These are phyloP conservation scores for Dipteronia sinensis DNA, from an alignment of 345 rosid genomes.

Conservation along the genomic window DNA sequence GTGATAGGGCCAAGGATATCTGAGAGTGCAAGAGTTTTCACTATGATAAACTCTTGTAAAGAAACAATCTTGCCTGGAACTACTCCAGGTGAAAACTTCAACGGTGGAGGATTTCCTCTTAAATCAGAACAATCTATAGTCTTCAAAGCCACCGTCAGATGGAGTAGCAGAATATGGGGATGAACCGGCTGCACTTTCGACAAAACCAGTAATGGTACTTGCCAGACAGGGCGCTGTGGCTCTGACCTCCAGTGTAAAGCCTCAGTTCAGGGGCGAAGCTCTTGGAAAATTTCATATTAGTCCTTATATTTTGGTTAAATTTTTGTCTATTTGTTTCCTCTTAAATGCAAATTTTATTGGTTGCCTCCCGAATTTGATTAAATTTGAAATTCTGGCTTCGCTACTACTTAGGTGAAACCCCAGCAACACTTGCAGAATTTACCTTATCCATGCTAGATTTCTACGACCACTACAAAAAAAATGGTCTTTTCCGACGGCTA, in stretches of 20 bases:
- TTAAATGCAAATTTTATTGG: too few species aligned
- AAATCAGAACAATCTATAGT: conserved; percentile 60
- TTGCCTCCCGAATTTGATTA: too few species aligned
- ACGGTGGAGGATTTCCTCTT: conserved; percentile 61
- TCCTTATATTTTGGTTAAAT: too few species aligned
- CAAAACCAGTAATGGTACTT: conserved; percentile 56
- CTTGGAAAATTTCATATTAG: too few species aligned
- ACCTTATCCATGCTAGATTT: conserved; percentile 52
- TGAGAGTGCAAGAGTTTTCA: conserved; percentile 58
- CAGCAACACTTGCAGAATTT: conserved; percentile 85
- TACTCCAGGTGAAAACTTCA: conserved; percentile 52
- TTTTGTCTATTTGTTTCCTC: too few species aligned
- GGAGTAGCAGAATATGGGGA: conserved; percentile 93
- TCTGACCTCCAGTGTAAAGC: conserved; percentile 53
- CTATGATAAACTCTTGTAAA: conserved; percentile 65
- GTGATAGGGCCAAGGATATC: conserved; percentile 43
- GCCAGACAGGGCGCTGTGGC: conserved; percentile 84
- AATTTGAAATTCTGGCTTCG: too few species aligned
- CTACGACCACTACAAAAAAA: too few species aligned
- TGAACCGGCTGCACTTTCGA: conserved; percentile 78
- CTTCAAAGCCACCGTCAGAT: conserved; percentile 60
- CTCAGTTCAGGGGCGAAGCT: conserved; percentile 25
- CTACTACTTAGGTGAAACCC: conserved; percentile 38
- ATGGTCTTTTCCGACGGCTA: too few species aligned
- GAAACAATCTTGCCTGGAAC: conserved; percentile 84